Base-by-base conservation (phyloP, 2,329 filamentous ascomycete genomes). In the Beauveria varroae region DNA sequence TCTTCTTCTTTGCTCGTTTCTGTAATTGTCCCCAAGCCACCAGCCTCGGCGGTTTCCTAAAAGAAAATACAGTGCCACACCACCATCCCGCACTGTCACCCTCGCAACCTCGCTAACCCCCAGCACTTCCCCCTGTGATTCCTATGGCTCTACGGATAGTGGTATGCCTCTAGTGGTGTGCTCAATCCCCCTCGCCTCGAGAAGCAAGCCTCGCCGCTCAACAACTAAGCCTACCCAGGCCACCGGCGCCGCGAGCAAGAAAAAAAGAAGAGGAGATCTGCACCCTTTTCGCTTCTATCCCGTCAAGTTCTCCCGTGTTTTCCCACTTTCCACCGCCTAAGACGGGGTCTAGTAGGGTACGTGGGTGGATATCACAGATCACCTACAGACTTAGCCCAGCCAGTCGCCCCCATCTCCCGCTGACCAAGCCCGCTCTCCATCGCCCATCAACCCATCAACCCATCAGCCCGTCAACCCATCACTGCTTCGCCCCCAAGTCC, bases 391-490 rank as follows among this genome's bases (percentile, higher is more conserved):
- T 34, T 14, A 5, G 30, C 30, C 30, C 30, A 34, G 30, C 22
- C 40, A 22, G 20, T 43, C 34, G n/a, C 37, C 52, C 26, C 40
- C 52, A 26, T 55, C 52, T 46, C 40, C 53, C 53, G 53, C 53
- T 56, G 53, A 56, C 53, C 53, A 56, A 43, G 53, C 53, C 47
- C 26, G 47, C 47, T 22, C 34, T 56, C 41, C 55, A 57, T 57
- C 55, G n/a, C 28, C 18, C 34, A 37, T 37, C 34, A 37, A 37
- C 34, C 34, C 34, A 14, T 37, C 34, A 34, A 30, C 30, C 30
- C 30, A 12, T 34, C 14, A 14, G 30, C 30, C 30, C 34, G 12
- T 37, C 34, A 37, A 37, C 34, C 34, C 34, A 37, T 37, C 34
- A 37, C 34, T 49, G 30, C 24, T 34, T 57, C 34, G 44, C 43